phyloP scores from a whole-genome alignment of 2,329 filamentous ascomycete genomes.

The Pyrenophora graminea region DNA sequence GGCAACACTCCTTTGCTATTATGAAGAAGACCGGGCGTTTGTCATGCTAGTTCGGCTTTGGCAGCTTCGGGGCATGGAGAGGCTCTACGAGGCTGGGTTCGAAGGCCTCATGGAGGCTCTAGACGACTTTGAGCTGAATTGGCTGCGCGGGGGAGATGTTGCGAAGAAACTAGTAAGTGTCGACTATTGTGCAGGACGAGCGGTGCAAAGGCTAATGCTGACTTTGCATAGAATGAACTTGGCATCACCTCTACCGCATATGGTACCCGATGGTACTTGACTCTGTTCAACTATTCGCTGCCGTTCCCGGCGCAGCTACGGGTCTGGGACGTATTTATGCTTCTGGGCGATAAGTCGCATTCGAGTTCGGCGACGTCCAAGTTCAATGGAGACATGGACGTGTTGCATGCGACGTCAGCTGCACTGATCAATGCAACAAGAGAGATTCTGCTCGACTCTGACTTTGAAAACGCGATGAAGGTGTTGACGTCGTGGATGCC shows the following conservation, averaged over 20 bases:
- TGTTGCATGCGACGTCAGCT: slow-evolving; percentile 86
- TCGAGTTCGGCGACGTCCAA: slow-evolving; percentile 45
- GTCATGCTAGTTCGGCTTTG: slow-evolving; percentile 96
- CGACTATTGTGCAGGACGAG: background rate
- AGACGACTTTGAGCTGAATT: slow-evolving; percentile 79
- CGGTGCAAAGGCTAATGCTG: slow-evolving; percentile 22
- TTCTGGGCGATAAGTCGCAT: slow-evolving; percentile 74
- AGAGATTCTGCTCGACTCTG: slow-evolving; percentile 85
- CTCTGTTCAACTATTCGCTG: slow-evolving; percentile 94
- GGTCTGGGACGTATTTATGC: slow-evolving; percentile 97
- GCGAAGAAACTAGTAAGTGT: slow-evolving; percentile 73
- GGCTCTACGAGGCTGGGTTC: slow-evolving; percentile 83
- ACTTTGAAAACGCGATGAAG: slow-evolving; percentile 99
- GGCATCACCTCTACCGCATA: slow-evolving; percentile 88
- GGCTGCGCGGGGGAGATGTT: slow-evolving; percentile 80
- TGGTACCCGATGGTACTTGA: slow-evolving; percentile 95
- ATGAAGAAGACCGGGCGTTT: slow-evolving; percentile 91
- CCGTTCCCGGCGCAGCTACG: slow-evolving; percentile 92
- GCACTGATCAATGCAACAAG: slow-evolving; percentile 89
- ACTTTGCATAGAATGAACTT: slow-evolving; percentile 65
- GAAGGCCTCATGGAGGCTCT: slow-evolving; percentile 83
- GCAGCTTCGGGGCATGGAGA: slow-evolving; percentile 82
- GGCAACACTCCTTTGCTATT: slow-evolving; percentile 92
- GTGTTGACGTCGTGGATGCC: slow-evolving; percentile 91
- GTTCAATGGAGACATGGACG: slow-evolving; percentile 70